Evolutionary conservation across 352 stramenopile species (phyloP).

Genomic region (Phytopythium vexans): DNA sequence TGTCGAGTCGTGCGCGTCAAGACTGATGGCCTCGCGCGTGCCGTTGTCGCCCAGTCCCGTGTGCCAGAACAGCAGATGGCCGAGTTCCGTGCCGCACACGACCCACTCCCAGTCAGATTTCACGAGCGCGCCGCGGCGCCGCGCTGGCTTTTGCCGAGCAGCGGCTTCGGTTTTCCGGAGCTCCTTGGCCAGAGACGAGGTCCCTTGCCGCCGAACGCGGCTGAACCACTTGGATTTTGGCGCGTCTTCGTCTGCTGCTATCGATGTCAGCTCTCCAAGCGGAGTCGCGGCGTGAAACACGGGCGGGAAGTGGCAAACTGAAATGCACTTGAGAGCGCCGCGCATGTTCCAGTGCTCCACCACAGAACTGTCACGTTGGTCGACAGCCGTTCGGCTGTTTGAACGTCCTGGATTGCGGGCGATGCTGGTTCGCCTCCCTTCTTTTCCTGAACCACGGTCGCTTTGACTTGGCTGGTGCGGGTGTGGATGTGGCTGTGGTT

Average conservation of each 20-base stretch:
- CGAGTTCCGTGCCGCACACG: constrained; percentile 55
- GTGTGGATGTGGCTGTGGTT: too few species aligned
- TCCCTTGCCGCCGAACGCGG: constrained; percentile 14
- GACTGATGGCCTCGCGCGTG: constrained; percentile 30
- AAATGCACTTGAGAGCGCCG: constrained; percentile 23
- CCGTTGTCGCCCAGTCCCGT: constrained; percentile 38
- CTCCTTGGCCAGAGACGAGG: constrained; percentile 5
- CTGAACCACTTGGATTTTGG: constrained; percentile 33
- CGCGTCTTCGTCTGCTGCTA: neutral
- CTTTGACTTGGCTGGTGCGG: too few species aligned
- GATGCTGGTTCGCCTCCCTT: neutral
- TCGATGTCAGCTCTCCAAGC: neutral
- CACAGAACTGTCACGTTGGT: neutral
- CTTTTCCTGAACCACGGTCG: neutral
- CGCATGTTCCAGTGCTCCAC: neutral
- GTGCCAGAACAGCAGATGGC: constrained; percentile 72
- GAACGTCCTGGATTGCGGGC: neutral
- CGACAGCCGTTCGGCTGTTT: too few species aligned
- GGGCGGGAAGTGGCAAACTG: constrained; percentile 56
- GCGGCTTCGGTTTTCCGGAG: constrained; percentile 10
- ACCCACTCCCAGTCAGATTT: constrained; percentile 60
- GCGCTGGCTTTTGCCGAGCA: neutral
- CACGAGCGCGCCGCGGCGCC: constrained; percentile 24
- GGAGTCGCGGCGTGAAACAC: constrained; percentile 31
- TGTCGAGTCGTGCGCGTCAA: constrained; percentile 52